phyloP scores from a whole-genome alignment of 2,329 filamentous ascomycete species.

The Aureobasidium pullulans region DNA sequence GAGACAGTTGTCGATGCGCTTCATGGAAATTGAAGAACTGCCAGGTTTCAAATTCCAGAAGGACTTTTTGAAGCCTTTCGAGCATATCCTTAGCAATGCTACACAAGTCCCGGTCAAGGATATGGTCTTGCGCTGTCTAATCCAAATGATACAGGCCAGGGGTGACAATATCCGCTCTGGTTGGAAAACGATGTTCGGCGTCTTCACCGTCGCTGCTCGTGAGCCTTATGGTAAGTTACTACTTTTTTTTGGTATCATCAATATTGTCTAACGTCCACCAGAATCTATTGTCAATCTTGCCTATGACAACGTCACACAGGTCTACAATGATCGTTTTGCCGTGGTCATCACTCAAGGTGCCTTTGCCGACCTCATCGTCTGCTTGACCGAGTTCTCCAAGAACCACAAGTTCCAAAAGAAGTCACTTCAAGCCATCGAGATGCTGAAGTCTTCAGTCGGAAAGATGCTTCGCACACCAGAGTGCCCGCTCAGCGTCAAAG shows the following conservation, averaged over 20 bases:
- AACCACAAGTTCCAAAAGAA: constrained; percentile 99
- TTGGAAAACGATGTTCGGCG: constrained; percentile 99
- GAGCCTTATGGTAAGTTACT: constrained; percentile 65
- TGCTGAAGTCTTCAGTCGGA: constrained; percentile 84
- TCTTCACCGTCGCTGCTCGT: constrained; percentile 89
- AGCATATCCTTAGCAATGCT: constrained; percentile 93
- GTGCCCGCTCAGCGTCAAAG: constrained; percentile 73
- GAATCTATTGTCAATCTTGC: constrained; percentile 95
- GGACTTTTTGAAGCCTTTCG: constrained; percentile 96
- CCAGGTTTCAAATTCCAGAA: constrained; percentile 99
- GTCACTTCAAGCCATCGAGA: constrained; percentile 90
- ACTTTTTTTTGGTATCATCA: not conserved
- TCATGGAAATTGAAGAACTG: constrained; percentile 96
- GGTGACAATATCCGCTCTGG: constrained; percentile 96
- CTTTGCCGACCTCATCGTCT: constrained; percentile 93
- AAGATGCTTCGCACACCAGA: constrained; percentile 95
- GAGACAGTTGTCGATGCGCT: constrained; percentile 93
- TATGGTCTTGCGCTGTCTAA: constrained; percentile 89
- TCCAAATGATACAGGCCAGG: constrained; percentile 97
- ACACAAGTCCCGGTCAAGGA: constrained; percentile 90
- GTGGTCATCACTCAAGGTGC: constrained; percentile 94
- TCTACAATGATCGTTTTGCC: constrained; percentile 92
- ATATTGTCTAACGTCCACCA: constrained; percentile 23
- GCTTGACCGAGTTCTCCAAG: constrained; percentile 96
- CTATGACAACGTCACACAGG: constrained; percentile 91